Evolutionary conservation across 2,329 filamentous ascomycete genomes (phyloP), one percentile per base, ranked within the genome.

Genomic region (Nigrospora osmanthi): DNA sequence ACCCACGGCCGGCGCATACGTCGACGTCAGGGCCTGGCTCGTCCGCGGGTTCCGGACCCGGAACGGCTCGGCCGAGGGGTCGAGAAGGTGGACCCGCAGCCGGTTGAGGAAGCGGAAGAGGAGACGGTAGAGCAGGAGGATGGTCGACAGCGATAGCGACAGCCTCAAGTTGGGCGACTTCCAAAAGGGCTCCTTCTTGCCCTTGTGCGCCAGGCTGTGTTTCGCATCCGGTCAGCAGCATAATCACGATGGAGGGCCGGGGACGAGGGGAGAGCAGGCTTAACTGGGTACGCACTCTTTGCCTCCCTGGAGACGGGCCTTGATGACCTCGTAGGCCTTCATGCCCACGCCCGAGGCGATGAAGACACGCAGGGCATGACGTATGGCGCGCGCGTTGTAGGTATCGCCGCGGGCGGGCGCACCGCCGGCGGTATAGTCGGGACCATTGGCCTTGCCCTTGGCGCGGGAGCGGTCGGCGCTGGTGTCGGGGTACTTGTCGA

Each of bases 81-180:
- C 83, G 36, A 94, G 80, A 4, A 98, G 73, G 51, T 89, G 88
- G 2, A 78, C 73, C 40, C 91, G 83, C 37, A 97, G 71, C 28
- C 88, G 80, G 23, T 79, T 78, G 56, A 97, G 87, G 72, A 97
- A 95, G 47, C 91, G 87, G 67, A 91, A 89, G 23, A 97, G 80
- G 1, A 95, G 73, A 30, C 93, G 82, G 63, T 98, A 93, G 49
- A 95, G 80, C 37, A 97, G 80, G 16, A 97, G 76, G 51, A 96
- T 89, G 3, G 87, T 78, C 14, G 89, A 90, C 13, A 96, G 75
- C 0, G 89, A 93, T 10, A 90, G 71, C 0, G 89, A 91, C 11
- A 95, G 73, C 45, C 89, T 80, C 42, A 93, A 71, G 19, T 86
- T 85, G 0, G 83, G 73, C 0, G 83, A 88, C 49, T 76, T 79